phyloP scores from a whole-genome alignment of 768 basidiomycete genomes.

The Mycena amicta region DNA sequence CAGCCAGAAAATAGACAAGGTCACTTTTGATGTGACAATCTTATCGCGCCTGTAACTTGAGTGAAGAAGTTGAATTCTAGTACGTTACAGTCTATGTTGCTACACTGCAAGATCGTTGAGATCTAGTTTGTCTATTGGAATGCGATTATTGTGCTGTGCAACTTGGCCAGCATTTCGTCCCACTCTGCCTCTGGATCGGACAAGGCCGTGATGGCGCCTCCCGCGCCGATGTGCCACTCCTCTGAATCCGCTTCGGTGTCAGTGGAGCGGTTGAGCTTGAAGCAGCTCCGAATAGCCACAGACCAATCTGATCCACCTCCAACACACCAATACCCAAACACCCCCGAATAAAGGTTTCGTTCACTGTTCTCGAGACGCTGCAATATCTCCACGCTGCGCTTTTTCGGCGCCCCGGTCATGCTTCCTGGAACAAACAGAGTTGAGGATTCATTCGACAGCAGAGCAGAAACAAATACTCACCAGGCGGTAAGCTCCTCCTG shows the following conservation, averaged over 20 bases:
- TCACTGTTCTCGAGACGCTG: constrained; percentile 73
- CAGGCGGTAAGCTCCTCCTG: constrained; percentile 81
- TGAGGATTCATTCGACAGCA: no score
- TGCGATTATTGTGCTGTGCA: constrained; percentile 71
- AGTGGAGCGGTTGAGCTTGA: constrained; percentile 59
- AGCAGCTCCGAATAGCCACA: constrained; percentile 91
- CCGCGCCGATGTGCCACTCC: constrained; percentile 83
- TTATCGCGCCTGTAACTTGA: no score
- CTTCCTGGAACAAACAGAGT: constrained; percentile 80
- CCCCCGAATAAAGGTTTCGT: constrained; percentile 87
- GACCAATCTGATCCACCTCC: constrained; percentile 91
- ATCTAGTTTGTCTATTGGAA: constrained; percentile 43
- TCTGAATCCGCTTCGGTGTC: constrained; percentile 36
- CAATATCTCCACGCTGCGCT: constrained; percentile 89
- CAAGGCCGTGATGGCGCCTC: constrained; percentile 95
- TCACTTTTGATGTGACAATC: no score
- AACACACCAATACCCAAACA: constrained; percentile 90
- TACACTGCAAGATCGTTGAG: constrained; percentile 18
- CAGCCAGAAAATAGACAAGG: no score
- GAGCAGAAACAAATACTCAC: constrained; percentile 46
- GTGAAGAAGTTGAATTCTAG: constrained; percentile 18
- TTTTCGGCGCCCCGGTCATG: constrained; percentile 98
- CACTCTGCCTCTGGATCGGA: constrained; percentile 86
- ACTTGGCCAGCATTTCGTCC: constrained; percentile 93
- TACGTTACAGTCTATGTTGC: neutral